Evolutionary conservation across 2,329 filamentous ascomycete species (phyloP), one percentile per base, ranked within the genome.

Genomic region (Lecanoromycetidae sp.): DNA sequence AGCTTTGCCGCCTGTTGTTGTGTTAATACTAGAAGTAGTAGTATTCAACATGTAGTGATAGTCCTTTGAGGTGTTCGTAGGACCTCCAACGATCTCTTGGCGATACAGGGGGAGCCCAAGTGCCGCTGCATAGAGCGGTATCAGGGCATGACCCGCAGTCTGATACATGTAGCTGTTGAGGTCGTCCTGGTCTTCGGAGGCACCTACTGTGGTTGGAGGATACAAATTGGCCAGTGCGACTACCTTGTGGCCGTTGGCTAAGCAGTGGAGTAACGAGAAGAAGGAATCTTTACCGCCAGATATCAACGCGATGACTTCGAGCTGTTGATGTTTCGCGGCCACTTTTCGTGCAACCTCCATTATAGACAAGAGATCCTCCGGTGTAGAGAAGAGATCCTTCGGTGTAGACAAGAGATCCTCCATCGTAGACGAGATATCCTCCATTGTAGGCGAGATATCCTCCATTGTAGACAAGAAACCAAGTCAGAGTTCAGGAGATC

Each of bases 151-250:
- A 10, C 91, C 91, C 51, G 95, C 85, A 3, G 91, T 98, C 70
- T 98, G 91, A 71, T 96, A 98, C 91, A 98, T 98, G 79, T 91
- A 96, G 68, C 88, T 95, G 65, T 98, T 87, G 57, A 94, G 74
- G 63, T 96, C 85, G 47, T 74, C 67, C 53, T 71, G 69, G 9
- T 52, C 56, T 38, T 56, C 48, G 7, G 47, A 33, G 3, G 41
- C 36, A 35, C 26, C 53, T 44, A 50, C n/a, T 49, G 54, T 7
- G 19, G 36, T 44, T 41, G 46, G 41, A 42, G 87, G 90, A 61
- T 88, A 76, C 46, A 98, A 71, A 64, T 98, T 98, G 41, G 86
- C 91, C 39, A 98, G 71, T 6, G 91, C 91, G 42, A 95, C 77
- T 38, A 98, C 71, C 53, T 75, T 75, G 65, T 96, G 90, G 20